These are phyloP conservation scores for Sugiyamaella marilandica DNA, from an alignment of 805 yeast genomes.

Conservation along the genomic window DNA sequence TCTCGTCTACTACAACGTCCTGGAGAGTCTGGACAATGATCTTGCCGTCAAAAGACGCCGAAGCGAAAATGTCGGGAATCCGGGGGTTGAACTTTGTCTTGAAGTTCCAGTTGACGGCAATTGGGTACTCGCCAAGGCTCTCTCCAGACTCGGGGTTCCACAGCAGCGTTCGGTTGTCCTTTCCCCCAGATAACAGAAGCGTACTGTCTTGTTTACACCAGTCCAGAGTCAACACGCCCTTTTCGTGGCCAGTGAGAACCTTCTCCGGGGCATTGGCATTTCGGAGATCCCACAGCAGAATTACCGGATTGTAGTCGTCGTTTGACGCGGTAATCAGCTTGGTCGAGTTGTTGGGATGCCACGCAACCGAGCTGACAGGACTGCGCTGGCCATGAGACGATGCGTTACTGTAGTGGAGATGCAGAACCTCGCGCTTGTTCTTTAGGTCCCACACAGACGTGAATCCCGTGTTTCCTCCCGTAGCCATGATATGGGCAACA, in stretches of 20 bases:
- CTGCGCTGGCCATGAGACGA: constrained; percentile 47
- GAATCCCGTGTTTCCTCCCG: constrained; percentile 79
- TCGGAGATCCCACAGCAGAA: constrained; percentile 90
- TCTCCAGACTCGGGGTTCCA: constrained; percentile 85
- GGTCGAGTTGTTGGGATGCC: constrained; percentile 93
- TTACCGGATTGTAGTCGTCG: constrained; percentile 71
- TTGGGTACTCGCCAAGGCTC: constrained; percentile 80
- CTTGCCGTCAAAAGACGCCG: constrained; percentile 72
- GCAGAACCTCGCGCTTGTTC: constrained; percentile 82
- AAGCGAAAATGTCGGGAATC: constrained; percentile 74
- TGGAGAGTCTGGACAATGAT: constrained; percentile 80
- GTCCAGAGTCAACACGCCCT: constrained; percentile 85
- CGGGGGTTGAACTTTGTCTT: constrained; percentile 81
- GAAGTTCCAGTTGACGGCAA: constrained; percentile 91
- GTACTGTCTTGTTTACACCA: constrained; percentile 86
- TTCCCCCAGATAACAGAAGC: constrained; percentile 82
- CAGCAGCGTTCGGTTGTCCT: constrained; percentile 77
- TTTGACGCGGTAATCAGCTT: constrained; percentile 84
- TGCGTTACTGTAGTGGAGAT: constrained; percentile 57
- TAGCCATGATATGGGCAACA: constrained; percentile 81
- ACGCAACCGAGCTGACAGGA: constrained; percentile 73
- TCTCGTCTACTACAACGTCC: constrained; percentile 54
- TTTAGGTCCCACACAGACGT: constrained; percentile 93
- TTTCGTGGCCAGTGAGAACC: constrained; percentile 70
- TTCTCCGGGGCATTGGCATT: constrained; percentile 87